phyloP scores from a whole-genome alignment of 1,284 basidiomycete species.

The Austroboletus novae-zelandiae region DNA sequence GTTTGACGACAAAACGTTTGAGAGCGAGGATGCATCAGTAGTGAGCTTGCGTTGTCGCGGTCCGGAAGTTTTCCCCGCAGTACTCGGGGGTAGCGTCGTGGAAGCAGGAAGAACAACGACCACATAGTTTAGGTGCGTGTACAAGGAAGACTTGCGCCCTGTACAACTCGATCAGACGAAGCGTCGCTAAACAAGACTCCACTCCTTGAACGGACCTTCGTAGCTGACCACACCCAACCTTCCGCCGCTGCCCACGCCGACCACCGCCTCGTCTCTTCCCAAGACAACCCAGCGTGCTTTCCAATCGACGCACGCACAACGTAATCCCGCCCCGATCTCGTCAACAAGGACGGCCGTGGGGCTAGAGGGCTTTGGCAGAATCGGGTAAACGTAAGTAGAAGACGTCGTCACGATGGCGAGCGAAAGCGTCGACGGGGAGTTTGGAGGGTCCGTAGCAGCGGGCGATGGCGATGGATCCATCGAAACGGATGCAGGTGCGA shows the following conservation, averaged over 20 bases:
- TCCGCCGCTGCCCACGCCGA: conserved; percentile 82
- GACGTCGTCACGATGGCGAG: conserved; percentile 90
- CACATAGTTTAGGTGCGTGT: conserved; percentile 77
- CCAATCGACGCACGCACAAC: conserved; percentile 83
- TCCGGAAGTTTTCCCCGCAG: conserved; percentile 37
- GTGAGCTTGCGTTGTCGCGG: conserved; percentile 23
- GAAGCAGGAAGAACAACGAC: conserved; percentile 77
- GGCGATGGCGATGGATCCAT: conserved; percentile 21
- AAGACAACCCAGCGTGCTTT: conserved; percentile 74
- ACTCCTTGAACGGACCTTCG: conserved; percentile 57
- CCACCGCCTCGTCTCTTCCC: conserved; percentile 91
- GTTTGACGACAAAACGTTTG: conserved; percentile 62
- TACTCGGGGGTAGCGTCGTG: conserved; percentile 50
- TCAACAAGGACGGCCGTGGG: conserved; percentile 71
- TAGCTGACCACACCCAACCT: conserved; percentile 87
- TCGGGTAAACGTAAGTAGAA: conserved; percentile 75
- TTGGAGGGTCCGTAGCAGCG: background rate
- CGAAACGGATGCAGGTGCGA: conserved; percentile 41
- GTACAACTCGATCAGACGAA: background rate
- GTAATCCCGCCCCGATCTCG: conserved; percentile 81
- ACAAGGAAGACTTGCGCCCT: conserved; percentile 71
- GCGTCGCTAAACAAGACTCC: too few relatives aligned
- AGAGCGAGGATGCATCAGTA: conserved; percentile 46
- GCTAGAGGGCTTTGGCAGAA: conserved; percentile 74
- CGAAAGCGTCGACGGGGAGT: conserved; percentile 44